A percentile compares a stretch with the other conserved stretches of the same genome.
These are phyloP conservation scores for Aspergillus intermedius DNA, from an alignment of 2,329 filamentous ascomycete species.

Conservation along the genomic window DNA sequence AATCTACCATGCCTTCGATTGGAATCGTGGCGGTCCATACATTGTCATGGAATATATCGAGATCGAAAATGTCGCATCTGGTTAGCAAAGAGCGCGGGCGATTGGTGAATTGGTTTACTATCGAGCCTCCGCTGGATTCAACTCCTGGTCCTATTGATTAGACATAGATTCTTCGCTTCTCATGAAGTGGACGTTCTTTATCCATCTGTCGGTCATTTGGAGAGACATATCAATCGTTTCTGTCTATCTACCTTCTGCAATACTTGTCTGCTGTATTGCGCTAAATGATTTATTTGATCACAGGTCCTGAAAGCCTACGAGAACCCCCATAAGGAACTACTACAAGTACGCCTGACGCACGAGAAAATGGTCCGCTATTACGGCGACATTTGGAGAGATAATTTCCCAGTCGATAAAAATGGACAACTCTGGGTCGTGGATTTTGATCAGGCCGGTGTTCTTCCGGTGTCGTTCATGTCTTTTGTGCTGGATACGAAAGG, in stretches of 20 bases:
- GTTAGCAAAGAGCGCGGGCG: conserved; percentile 6
- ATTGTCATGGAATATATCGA: conserved; percentile 9
- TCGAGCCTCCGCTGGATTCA: conserved; percentile 3
- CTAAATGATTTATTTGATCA: not conserved
- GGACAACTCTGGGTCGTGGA: conserved; percentile 5
- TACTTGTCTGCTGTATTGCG: too few relatives aligned
- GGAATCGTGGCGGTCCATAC: not conserved
- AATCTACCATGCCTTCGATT: conserved; percentile 6
- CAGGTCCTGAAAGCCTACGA: not conserved
- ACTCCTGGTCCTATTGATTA: conserved; percentile 6
- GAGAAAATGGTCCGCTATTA: conserved; percentile 2
- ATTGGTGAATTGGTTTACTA: conserved; percentile 7
- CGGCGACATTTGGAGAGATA: conserved; percentile 1
- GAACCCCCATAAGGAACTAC: not conserved
- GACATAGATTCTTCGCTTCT: conserved; percentile 8
- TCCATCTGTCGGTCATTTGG: too few relatives aligned
- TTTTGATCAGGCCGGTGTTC: conserved; percentile 2
- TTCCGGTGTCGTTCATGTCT: conserved; percentile 1
- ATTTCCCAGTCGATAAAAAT: conserved; percentile 4
- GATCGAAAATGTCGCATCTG: conserved; percentile 2
- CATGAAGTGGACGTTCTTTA: too few relatives aligned
- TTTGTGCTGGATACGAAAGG: not conserved
- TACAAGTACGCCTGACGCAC: conserved; percentile 1
- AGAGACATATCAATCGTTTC: too few relatives aligned
- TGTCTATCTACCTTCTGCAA: too few relatives aligned